Evolutionary conservation across 352 stramenopile species (phyloP), one percentile per base, ranked within the genome.

Genomic region (Phytophthora macrochlamydospora): DNA sequence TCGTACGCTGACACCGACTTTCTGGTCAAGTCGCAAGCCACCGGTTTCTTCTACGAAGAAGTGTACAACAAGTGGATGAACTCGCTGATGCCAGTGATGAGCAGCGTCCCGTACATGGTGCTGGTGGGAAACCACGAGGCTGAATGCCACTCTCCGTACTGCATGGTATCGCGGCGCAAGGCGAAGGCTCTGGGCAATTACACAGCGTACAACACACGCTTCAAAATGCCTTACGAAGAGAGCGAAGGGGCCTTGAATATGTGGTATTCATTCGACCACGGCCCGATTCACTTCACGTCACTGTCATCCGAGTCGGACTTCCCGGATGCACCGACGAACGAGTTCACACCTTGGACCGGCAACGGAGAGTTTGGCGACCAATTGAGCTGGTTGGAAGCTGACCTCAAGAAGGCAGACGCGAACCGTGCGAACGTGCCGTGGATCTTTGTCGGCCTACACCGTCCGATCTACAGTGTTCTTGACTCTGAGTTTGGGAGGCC

Each of bases 201-300:
- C 71, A 75, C 76, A 37, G 89, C 90, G 2, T 97, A 85, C 70
- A 96, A 97, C 62, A 55, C 76, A 7, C 85, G 87, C 31, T 97
- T 93, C 70, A 85, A 89, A 52, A 97, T 97, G 90, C 90, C 90
- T 13, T 91, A 79, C 8, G 44, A 53, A 2, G 88, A 97, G 65
- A 85, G 69, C 45, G 62, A 67, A 0, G 81, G 83, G 0, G 55
- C 69, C 31, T 62, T 83, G 53, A 94, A 94, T 66, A 97, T 96
- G 85, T 97, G 87, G 86, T 88, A 97, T 64, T 95, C 87, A 31
- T 98, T 95, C 56, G 80, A 96, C 52, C 73, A 97, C 56, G 89
- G 87, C 0, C 69, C 77, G 28, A 69, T 96, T 18, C 90, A 97
- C 67, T 91, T 96, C 56, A 91, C 89, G 3, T 79, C 83, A 7